Conservation (phyloP, 345 rosid species). For the Mallotus nudiflorus region DNA sequence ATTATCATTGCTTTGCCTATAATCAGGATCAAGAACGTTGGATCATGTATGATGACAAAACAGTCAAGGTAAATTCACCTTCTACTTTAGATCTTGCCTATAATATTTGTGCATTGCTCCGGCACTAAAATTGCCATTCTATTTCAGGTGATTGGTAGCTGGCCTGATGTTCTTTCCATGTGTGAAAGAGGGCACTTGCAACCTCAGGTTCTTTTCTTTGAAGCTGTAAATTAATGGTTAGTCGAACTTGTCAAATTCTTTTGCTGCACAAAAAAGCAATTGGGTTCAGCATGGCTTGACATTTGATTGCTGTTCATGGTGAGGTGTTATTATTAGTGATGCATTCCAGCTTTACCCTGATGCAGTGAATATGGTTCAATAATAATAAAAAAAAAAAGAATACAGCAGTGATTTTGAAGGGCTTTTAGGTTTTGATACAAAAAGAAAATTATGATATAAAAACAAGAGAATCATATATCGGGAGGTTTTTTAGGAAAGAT, state of each 20-base stretch:
- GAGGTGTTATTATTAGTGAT: conserved; percentile 25
- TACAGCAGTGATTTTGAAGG: conserved; percentile 20
- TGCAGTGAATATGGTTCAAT: conserved; percentile 25
- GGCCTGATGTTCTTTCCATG: conserved; percentile 78
- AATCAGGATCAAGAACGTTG: conserved; percentile 66
- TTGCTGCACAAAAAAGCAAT: conserved; percentile 24
- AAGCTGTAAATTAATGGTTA: conserved; percentile 51
- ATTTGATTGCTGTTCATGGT: conserved; percentile 15
- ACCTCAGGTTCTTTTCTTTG: conserved; percentile 94
- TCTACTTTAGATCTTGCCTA: neutral
- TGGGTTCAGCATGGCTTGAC: conserved; percentile 13
- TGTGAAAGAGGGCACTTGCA: conserved; percentile 92
- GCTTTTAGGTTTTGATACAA: conserved; percentile 11
- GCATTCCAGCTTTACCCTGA: conserved; percentile 20
- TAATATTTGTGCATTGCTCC: neutral
- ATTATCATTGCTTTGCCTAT: conserved; percentile 95
- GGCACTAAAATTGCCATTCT: conserved; percentile 17
- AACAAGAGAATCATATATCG: conserved; percentile 17
- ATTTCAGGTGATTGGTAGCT: conserved; percentile 76
- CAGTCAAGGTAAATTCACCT: conserved; percentile 65
- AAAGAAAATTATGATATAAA: conserved; percentile 14
- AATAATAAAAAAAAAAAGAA: too few relatives aligned
- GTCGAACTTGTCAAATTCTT: conserved; percentile 24
- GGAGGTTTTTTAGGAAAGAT: conserved; percentile 28
- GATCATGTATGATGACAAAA: conserved; percentile 97